phyloP scores from a whole-genome alignment of 2,329 filamentous ascomycete genomes.

The Colletotrichum zoysiae region DNA sequence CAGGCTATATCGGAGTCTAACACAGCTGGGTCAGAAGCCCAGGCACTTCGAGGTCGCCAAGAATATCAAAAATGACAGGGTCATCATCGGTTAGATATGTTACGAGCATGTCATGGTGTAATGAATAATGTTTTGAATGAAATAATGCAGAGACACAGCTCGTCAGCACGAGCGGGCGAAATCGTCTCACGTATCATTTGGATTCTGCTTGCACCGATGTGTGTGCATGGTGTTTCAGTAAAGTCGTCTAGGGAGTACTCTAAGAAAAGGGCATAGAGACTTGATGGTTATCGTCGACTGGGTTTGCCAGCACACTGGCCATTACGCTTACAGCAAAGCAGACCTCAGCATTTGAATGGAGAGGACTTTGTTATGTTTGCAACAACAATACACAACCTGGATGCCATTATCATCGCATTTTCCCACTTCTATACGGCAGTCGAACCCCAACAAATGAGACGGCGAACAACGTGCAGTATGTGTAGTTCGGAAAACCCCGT shows the following conservation, averaged over 20 bases:
- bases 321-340: conserved; percentile 51
- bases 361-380: no score
- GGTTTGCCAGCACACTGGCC: conserved; percentile 45
- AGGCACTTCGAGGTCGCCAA: conserved; percentile 29
- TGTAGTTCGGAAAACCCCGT: no score
- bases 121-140: conserved; percentile 8
- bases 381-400: no score
- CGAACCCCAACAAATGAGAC: no score
- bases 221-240: conserved; percentile 51
- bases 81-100: conserved; percentile 18
- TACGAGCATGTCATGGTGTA: not conserved
- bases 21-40: conserved; percentile 34
- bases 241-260: no score
- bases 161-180: not conserved
- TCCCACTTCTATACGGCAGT: no score
- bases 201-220: conserved; percentile 51
- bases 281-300: conserved; percentile 14
- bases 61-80: conserved; percentile 34
- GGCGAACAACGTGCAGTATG: no score
- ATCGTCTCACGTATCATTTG: not conserved
- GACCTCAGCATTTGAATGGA: no score
- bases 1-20: conserved; percentile 24
- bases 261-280: no score
- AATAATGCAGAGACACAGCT: not conserved
- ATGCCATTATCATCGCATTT: no score